Evolutionary conservation across 768 basidiomycete genomes (phyloP), one percentile per base, ranked within the genome.

Genomic region (Clavaria fumosa): DNA sequence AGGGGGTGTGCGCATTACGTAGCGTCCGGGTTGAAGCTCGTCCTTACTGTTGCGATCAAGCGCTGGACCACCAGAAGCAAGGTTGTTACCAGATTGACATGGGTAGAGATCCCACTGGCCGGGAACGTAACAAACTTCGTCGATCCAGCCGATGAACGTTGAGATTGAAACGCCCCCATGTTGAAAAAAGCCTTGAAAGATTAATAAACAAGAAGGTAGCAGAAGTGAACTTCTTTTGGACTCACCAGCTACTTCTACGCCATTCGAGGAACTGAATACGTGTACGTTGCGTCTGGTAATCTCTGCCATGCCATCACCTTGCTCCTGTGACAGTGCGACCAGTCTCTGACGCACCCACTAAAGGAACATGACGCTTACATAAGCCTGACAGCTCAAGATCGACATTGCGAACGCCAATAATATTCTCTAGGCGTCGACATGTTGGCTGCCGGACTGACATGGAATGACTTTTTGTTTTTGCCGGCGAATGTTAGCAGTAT

Each of bases 91-190:
- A 12, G 27, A 23, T 32, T 15, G 19, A 22, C 40, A 40, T 37
- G 35, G 43, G 30, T 43, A 47, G 24, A 45, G 37, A 31, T 36
- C 39, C 43, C 43, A 47, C 32, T 37, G 31, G 20, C 23, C 38
- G 24, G 23, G 32, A 22, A 45, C 39, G 38, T 24, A 37, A n/a
- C 31, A 39, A 17, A 39, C 18, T 24, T 39, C 26, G 11, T 30
- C 23, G 28, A 47, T 37, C 46, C 46, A 47, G 24, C 44, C 23
- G 35, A 43, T 30, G 38, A 47, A 47, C 15, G 44, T 43, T 45
- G 46, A 36, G 24, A 45, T 45, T 31, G 46, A 27, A 12, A 47
- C 44, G 23, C 46, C 44, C 20, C 44, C 44, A 20, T 45, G 44
- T 37, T 45, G 46, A 39, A 37, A 47, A 34, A 42, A 45, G 32